Base-by-base conservation (phyloP, 169 alveolate species). In the Eimeria zaria region DNA sequence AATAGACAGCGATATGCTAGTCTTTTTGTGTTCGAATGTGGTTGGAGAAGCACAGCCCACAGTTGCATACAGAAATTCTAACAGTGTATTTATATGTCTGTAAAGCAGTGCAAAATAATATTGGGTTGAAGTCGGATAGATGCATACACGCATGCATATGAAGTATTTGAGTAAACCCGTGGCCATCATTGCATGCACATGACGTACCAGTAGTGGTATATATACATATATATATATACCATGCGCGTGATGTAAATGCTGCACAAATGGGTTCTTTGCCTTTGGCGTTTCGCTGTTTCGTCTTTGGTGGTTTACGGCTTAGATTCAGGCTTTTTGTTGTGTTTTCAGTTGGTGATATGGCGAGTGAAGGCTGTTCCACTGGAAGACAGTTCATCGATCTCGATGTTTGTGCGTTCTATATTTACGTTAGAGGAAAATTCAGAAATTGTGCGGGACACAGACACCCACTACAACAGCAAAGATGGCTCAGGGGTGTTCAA, bases 401-500 rank as follows among this genome's bases (percentile, higher is more conserved):
- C 99, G 64, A 81, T 98, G 33, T 98, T 98, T 92, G 99, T 98
- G 30, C 96, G 99, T 51, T 98, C 99, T 2, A 96, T 97, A 22
- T 98, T 96, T 95, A 97, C 97, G 33, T 95, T 96, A 53, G 99
- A 98, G 60, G 98, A 98, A 85, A 81, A 85, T 30, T 97, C 97
- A 93, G 98, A 97, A 30, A 96, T 95, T 12, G 95, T 71, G 18
- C 73, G 81, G 67, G 89, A 81, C 64, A 98, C 99, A 39, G 99
- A 98, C 91, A 98, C 98, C 8, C 99, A 98, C 90, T 98, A 98
- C 97, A 98, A 98, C 95, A 97, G 99, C 88, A 98, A 97, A 88
- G 99, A 98, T 81, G 99, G 99, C 24, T 97, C 98, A 3, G 99
- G 98, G 3, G 95, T 97, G 62, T 98, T 98, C 97, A 98, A 98